Conservation (phyloP, 1,139 yeast genomes). For the Hansenula sp. region DNA sequence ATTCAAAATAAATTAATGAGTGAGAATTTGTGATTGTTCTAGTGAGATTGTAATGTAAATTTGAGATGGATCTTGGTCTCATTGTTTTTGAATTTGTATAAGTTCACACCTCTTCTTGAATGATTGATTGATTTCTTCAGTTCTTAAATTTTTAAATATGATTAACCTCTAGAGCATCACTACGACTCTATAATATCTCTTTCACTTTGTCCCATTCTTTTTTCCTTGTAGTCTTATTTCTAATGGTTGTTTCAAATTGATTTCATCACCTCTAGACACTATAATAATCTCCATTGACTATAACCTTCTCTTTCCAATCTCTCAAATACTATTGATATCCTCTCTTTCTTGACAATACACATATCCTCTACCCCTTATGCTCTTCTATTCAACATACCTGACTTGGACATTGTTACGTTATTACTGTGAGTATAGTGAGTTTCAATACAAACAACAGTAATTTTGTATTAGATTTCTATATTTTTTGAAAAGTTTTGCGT, state of each 20-base stretch:
- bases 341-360: neutral
- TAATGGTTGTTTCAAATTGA: no score
- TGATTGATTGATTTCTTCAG: no score
- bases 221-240: no score
- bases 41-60: no score
- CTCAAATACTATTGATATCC: no score
- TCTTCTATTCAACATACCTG: slow-evolving; percentile 3
- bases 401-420: slow-evolving; percentile 4
- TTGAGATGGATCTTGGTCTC: neutral
- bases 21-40: neutral
- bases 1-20: no score
- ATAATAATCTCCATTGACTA: neutral
- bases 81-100: no score
- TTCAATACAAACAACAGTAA: neutral
- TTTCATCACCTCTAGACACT: neutral
- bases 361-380: neutral
- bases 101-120: no score
- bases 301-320: neutral
- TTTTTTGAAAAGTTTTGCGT: slow-evolving; percentile 3
- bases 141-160: no score
- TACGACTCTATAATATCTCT: no score
- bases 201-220: no score
- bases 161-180: no score
- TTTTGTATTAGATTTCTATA: neutral
- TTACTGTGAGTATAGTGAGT: neutral